Evolutionary conservation across 148 eudicot species (phyloP).

Genomic region (Pharnaceum exiguum): DNA sequence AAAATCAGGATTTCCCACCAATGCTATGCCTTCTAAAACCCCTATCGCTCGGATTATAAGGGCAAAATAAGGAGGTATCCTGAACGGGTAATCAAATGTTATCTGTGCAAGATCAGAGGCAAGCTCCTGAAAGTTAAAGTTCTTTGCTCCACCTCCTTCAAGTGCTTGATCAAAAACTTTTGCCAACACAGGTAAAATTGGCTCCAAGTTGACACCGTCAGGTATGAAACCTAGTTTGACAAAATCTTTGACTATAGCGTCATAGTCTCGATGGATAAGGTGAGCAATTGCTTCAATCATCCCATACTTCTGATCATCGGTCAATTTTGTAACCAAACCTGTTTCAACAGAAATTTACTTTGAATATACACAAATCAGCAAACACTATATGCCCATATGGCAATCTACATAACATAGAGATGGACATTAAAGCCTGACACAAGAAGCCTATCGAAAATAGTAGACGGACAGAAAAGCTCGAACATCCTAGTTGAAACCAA

Average conservation of each 20-base stretch:
- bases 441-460: too few relatives aligned
- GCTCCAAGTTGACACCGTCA: slow-evolving; percentile 90
- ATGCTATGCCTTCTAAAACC: slow-evolving; percentile 96
- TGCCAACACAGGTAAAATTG: slow-evolving; percentile 91
- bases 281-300: slow-evolving; percentile 99
- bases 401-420: too few relatives aligned
- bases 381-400: background rate
- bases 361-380: background rate
- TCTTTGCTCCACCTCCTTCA: slow-evolving; percentile 99
- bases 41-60: slow-evolving; percentile 97
- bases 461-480: too few relatives aligned
- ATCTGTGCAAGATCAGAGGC: slow-evolving; percentile 98
- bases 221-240: slow-evolving; percentile 90
- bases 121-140: slow-evolving; percentile 91
- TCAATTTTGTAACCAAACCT: slow-evolving; percentile 93
- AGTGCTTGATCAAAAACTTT: slow-evolving; percentile 99
- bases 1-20: slow-evolving; percentile 95
- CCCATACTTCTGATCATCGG: slow-evolving; percentile 97
- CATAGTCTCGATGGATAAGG: slow-evolving; percentile 94
- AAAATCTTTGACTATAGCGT: slow-evolving; percentile 93
- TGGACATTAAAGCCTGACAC: too few relatives aligned
- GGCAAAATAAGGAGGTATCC: slow-evolving; percentile 98
- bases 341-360: slow-evolving; percentile 22
- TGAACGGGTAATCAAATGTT: slow-evolving; percentile 96
- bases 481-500: too few relatives aligned